phyloP scores from a whole-genome alignment of 2,329 filamentous ascomycete species.

The Fusarium drepaniforme region DNA sequence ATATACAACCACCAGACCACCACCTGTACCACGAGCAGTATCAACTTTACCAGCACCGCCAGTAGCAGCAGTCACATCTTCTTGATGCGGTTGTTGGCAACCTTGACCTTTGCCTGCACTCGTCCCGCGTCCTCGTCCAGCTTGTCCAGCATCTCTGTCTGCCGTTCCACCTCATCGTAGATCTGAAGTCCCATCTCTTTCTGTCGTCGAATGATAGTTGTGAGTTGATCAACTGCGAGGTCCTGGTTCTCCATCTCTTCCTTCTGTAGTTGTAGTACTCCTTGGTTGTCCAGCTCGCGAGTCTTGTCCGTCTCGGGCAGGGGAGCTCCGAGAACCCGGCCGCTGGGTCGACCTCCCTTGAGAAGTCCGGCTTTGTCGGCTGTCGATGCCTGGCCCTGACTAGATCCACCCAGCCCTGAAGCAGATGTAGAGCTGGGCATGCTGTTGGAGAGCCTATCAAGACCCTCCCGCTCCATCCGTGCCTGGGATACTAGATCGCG shows the following conservation, averaged over 20 bases:
- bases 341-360: conserved; percentile 53
- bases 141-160: conserved; percentile 77
- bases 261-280: conserved; percentile 79
- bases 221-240: conserved; percentile 75
- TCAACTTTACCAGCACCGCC: conserved; percentile 40
- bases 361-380: conserved; percentile 65
- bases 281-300: conserved; percentile 80
- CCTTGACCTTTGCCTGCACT: conserved; percentile 75
- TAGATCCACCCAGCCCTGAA: conserved; percentile 54
- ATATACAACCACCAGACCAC: conserved; percentile 50
- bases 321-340: conserved; percentile 79
- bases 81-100: conserved; percentile 79
- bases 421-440: conserved; percentile 50
- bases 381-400: conserved; percentile 62
- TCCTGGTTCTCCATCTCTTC: conserved; percentile 83
- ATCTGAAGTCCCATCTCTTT: conserved; percentile 84
- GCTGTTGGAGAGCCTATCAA: conserved; percentile 78
- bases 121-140: conserved; percentile 76
- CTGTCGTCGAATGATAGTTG: conserved; percentile 77
- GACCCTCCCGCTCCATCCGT: conserved; percentile 78
- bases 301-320: conserved; percentile 82
- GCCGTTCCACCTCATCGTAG: conserved; percentile 77
- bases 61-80: conserved; percentile 67
- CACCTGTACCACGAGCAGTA: conserved; percentile 45
- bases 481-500: conserved; percentile 78